phyloP scores from a whole-genome alignment of 306 rosid species.

The Carpinus fangiana region DNA sequence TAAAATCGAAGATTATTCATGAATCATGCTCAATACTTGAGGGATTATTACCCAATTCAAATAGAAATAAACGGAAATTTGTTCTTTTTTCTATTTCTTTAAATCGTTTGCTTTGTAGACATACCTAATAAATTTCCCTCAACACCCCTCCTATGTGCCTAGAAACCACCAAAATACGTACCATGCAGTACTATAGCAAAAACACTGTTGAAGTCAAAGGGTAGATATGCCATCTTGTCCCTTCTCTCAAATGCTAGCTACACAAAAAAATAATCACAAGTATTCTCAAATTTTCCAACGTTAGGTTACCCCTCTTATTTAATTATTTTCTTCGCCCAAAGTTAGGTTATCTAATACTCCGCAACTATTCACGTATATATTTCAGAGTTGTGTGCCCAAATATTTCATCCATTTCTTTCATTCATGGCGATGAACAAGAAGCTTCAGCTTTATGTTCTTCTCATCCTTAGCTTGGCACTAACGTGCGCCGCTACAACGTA shows the following conservation, averaged over 20 bases:
- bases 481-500: constrained; percentile 62
- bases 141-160: no score
- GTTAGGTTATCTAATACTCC: constrained; percentile 65
- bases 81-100: no score
- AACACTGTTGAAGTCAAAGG: not conserved
- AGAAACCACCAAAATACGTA: not conserved
- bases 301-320: no score
- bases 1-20: no score
- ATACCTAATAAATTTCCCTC: no score
- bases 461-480: constrained; percentile 32
- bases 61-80: no score
- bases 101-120: no score
- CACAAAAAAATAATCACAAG: no score
- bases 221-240: not conserved
- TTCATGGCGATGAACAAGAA: constrained; percentile 47
- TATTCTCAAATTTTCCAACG: no score
- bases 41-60: no score
- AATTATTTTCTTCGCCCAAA: not conserved
- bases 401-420: not conserved
- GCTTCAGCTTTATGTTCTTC: constrained; percentile 29
- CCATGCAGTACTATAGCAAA: not conserved
- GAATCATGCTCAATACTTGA: no score
- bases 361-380: constrained; percentile 25
- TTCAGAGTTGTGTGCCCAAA: not conserved
- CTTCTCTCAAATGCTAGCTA: no score